Conservation (phyloP, 345 rosid genomes). For the Salix suchowensis region DNA sequence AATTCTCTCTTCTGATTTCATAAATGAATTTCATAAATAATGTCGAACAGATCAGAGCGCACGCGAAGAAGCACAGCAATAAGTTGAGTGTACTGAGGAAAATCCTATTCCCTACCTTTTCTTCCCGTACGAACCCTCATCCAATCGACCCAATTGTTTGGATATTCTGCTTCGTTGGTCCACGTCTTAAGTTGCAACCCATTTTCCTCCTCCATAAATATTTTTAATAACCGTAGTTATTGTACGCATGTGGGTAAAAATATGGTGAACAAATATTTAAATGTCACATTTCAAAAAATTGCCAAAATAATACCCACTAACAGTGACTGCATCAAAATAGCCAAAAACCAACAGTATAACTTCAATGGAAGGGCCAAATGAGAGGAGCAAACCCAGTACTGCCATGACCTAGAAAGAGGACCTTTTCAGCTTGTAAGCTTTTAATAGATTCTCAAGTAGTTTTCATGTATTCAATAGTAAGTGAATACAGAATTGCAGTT, state of each 20-base stretch:
- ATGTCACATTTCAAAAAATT: constrained; percentile 26
- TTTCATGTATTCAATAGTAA: constrained; percentile 24
- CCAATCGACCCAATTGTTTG: background rate
- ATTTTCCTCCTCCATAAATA: background rate
- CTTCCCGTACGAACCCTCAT: background rate
- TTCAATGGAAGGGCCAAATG: constrained; percentile 42
- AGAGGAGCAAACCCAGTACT: constrained; percentile 1
- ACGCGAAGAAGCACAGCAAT: background rate
- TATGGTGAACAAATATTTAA: constrained; percentile 22
- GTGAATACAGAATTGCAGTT: constrained; percentile 6
- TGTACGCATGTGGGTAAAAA: constrained; percentile 27
- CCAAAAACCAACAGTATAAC: constrained; percentile 33
- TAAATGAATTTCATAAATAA: background rate
- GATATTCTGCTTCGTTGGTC: background rate
- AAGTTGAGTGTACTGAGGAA: background rate
- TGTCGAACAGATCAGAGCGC: background rate
- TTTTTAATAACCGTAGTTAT: constrained; percentile 10
- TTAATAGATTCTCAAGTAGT: constrained; percentile 29
- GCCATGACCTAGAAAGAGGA: constrained; percentile 22
- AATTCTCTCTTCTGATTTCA: no score
- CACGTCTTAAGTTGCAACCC: background rate
- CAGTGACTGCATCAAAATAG: constrained; percentile 26
- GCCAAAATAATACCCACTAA: constrained; percentile 24
- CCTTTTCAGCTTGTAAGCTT: constrained; percentile 30
- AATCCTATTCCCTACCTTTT: background rate